Percentiles rank a stretch among this genome's conserved stretches.
Evolutionary conservation across 495 filamentous ascomycete genomes (phyloP).

Genomic region (Baudoinia panamericana): DNA sequence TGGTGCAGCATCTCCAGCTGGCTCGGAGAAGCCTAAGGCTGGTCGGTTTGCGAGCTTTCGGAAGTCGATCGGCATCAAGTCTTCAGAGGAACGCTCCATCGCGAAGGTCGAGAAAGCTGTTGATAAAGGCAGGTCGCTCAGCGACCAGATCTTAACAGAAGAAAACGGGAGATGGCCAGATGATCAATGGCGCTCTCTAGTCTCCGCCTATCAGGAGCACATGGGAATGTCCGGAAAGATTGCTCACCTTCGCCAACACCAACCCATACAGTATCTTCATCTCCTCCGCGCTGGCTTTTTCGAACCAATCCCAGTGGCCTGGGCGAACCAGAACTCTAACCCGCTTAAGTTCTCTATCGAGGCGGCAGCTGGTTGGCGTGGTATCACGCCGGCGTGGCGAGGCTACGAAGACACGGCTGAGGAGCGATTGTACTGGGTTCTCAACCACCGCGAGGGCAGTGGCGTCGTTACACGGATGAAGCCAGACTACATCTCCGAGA

Average conservation of each 20-base stretch:
- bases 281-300: conserved; percentile 38
- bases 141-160: conserved; percentile 31
- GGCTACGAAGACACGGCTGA: conserved; percentile 38
- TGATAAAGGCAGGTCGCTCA: conserved; percentile 21
- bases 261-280: conserved; percentile 36
- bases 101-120: conserved; percentile 19
- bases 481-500: conserved; percentile 33
- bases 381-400: conserved; percentile 37
- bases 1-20: too few species aligned
- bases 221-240: conserved; percentile 33
- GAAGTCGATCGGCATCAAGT: conserved; percentile 30
- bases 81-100: conserved; percentile 24
- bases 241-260: conserved; percentile 27
- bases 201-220: conserved; percentile 32
- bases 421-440: conserved; percentile 38
- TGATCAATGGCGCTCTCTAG: conserved; percentile 28
- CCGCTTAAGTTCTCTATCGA: conserved; percentile 37
- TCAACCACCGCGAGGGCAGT: conserved; percentile 33
- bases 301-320: conserved; percentile 37
- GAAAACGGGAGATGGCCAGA: conserved; percentile 35
- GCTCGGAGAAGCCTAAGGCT: conserved; percentile 16
- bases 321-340: conserved; percentile 32
- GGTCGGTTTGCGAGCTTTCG: conserved; percentile 28
- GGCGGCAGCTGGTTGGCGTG: conserved; percentile 34
- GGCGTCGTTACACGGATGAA: conserved; percentile 29